A percentile compares a stretch with the other conserved stretches of the same genome.
These are phyloP conservation scores for Wakefieldia striispora DNA, from an alignment of 768 basidiomycete genomes.

Conservation along the genomic window DNA sequence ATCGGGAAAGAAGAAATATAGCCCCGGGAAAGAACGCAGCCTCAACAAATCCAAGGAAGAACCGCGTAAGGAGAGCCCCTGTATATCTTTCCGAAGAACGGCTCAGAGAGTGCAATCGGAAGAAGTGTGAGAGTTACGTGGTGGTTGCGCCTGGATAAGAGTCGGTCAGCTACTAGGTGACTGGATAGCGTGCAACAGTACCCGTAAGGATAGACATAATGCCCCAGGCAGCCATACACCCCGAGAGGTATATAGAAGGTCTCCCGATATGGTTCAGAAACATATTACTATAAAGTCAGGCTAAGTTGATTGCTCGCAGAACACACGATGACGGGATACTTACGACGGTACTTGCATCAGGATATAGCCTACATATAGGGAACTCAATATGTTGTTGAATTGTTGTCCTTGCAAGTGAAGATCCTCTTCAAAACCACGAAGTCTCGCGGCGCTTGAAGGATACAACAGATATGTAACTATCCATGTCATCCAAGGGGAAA, in stretches of 20 bases:
- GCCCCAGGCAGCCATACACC: constrained; percentile 73
- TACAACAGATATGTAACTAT: neutral
- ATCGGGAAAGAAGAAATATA: constrained; percentile 35
- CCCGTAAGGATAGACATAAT: constrained; percentile 54
- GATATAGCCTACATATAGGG: constrained; percentile 71
- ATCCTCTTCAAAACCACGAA: constrained; percentile 70
- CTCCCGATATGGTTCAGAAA: constrained; percentile 63
- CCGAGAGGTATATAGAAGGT: constrained; percentile 67
- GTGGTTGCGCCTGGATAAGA: constrained; percentile 39
- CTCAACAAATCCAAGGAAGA: constrained; percentile 75
- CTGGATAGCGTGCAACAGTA: constrained; percentile 15
- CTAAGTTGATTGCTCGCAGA: neutral
- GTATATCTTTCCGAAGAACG: constrained; percentile 46
- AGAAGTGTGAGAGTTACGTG: constrained; percentile 23
- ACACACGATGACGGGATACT: constrained; percentile 22
- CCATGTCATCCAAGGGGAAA: neutral
- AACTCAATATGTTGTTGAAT: constrained; percentile 65
- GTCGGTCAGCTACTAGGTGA: neutral
- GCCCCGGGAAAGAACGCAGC: constrained; percentile 73
- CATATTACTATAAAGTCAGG: constrained; percentile 54
- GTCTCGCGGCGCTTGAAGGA: constrained; percentile 58
- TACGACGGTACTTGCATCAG: constrained; percentile 79
- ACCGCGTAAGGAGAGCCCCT: constrained; percentile 65
- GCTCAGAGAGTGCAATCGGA: neutral
- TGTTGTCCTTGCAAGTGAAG: constrained; percentile 58